phyloP scores from a whole-genome alignment of 495 filamentous ascomycete genomes.

The Xylaria telfairii region DNA sequence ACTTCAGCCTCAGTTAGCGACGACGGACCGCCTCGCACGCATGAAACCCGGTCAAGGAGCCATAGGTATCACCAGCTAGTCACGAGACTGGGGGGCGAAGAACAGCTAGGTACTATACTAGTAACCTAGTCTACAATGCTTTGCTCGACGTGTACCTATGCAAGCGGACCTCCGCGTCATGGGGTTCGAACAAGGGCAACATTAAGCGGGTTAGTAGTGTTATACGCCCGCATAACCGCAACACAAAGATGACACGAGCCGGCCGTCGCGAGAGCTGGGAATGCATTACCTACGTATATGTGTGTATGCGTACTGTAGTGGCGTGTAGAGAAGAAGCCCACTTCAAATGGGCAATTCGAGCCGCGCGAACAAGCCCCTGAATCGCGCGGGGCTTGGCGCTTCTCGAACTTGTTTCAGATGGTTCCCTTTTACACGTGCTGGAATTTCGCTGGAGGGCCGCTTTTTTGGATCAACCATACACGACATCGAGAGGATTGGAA shows the following conservation, averaged over 20 bases:
- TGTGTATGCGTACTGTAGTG: background rate
- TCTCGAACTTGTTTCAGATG: conserved; percentile 22
- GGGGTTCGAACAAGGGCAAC: background rate
- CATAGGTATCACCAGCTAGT: background rate
- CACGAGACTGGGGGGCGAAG: background rate
- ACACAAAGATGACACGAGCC: background rate
- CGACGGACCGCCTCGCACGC: background rate
- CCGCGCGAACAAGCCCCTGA: background rate
- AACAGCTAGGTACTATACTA: background rate
- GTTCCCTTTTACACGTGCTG: conserved; percentile 12
- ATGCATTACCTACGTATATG: no score
- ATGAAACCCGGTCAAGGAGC: background rate
- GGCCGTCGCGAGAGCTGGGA: background rate
- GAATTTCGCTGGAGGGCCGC: background rate
- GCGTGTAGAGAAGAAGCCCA: no score
- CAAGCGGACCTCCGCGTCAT: background rate
- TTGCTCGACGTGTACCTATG: no score
- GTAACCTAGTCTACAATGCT: no score
- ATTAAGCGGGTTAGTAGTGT: background rate
- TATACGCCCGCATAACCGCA: background rate
- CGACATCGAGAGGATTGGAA: background rate
- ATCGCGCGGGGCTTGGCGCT: conserved; percentile 9
- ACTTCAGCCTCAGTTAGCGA: background rate
- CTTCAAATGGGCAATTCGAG: background rate
- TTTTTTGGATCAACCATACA: background rate